phyloP scores from a whole-genome alignment of 768 basidiomycete species.

The Lentinula detonsa region DNA sequence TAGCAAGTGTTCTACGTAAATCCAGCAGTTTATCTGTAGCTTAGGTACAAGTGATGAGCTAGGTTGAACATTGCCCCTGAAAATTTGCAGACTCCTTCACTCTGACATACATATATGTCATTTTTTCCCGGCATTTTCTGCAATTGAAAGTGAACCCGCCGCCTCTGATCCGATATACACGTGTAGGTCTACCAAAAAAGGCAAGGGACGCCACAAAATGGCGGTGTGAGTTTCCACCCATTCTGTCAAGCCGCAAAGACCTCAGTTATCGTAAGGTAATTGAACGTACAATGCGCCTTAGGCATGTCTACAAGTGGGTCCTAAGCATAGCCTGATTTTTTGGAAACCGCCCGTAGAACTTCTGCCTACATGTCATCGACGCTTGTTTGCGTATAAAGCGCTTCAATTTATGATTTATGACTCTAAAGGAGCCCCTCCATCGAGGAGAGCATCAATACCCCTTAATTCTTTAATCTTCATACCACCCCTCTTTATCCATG shows the following conservation, averaged over 20 bases:
- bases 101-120: too few relatives aligned
- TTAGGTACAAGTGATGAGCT: too few relatives aligned
- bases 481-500: background rate
- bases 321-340: background rate
- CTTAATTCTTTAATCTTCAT: background rate
- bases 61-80: too few relatives aligned
- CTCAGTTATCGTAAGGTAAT: background rate
- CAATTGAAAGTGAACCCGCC: too few relatives aligned
- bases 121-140: too few relatives aligned
- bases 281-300: background rate
- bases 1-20: too few relatives aligned
- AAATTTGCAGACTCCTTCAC: too few relatives aligned
- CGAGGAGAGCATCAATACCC: background rate
- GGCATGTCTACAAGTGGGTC: background rate
- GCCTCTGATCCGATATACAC: too few relatives aligned
- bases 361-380: background rate
- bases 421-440: background rate
- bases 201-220: background rate
- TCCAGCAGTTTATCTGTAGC: too few relatives aligned
- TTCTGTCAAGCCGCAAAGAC: background rate
- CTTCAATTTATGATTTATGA: background rate
- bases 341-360: background rate
- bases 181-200: too few relatives aligned
- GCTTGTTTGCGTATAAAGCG: background rate
- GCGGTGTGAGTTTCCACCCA: background rate